phyloP scores from a whole-genome alignment of 805 yeast genomes.

The Pichia scutulata region DNA sequence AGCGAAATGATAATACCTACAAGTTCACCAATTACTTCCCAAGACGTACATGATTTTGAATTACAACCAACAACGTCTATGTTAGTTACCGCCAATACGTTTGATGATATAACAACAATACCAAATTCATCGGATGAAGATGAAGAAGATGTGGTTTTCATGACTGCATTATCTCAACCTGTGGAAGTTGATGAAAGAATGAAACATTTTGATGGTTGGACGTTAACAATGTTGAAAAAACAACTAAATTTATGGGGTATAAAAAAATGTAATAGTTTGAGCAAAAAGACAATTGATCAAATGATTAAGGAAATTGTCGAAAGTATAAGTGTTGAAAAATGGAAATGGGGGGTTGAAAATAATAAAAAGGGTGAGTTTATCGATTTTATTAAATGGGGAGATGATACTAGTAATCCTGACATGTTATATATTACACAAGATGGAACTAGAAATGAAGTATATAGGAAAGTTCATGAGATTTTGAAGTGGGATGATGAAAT shows the following conservation, averaged over 20 bases:
- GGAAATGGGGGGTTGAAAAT: conserved; percentile 4
- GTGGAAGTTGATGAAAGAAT: conserved; percentile 8
- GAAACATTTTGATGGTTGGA: conserved; percentile 7
- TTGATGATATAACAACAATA: background rate
- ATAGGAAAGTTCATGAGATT: conserved; percentile 14
- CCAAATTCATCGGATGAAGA: background rate
- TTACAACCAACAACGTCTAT: conserved; percentile 6
- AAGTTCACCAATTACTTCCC: conserved; percentile 9
- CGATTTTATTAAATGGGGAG: conserved; percentile 3
- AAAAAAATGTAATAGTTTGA: conserved; percentile 24
- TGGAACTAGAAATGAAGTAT: conserved; percentile 9
- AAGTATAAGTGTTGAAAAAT: conserved; percentile 1
- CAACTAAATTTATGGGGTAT: conserved; percentile 31
- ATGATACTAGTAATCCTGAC: conserved; percentile 5
- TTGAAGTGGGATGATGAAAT: conserved; percentile 14
- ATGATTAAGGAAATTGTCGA: conserved; percentile 18
- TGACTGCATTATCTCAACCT: background rate
- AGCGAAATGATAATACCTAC: conserved; percentile 2
- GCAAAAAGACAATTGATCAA: conserved; percentile 1
- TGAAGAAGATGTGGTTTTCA: background rate
- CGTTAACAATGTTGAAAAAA: conserved; percentile 9
- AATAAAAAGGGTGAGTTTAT: background rate
- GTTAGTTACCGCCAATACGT: background rate
- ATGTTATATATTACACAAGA: background rate
- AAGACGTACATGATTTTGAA: conserved; percentile 16